Conservation (phyloP, 768 basidiomycete genomes). For the Neoboletus subvelutipes region DNA sequence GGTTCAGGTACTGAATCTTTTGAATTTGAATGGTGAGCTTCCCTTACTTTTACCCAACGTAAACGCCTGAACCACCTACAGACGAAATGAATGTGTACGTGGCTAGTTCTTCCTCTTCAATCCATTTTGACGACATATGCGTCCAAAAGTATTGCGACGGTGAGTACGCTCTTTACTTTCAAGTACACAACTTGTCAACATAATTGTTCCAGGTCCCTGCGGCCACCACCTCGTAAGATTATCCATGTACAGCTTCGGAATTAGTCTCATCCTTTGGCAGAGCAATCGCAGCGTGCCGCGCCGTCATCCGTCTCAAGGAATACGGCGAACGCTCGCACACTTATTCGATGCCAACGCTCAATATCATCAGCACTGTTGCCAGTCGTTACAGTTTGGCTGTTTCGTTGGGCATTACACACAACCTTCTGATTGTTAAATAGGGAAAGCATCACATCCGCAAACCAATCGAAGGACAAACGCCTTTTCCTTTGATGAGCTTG, state of each 20-base stretch:
- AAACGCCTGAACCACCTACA: constrained; percentile 3
- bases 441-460: constrained; percentile 11
- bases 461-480: constrained; percentile 10
- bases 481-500: constrained; percentile 19
- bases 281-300: constrained; percentile 54
- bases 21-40: constrained; percentile 26
- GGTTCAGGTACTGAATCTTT: constrained; percentile 24
- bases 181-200: neutral
- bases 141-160: constrained; percentile 23
- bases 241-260: neutral
- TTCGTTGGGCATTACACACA: neutral
- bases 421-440: constrained; percentile 12
- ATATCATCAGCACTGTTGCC: constrained; percentile 19
- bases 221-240: constrained; percentile 59
- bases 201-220: constrained; percentile 51
- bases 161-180: constrained; percentile 3
- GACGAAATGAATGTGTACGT: constrained; percentile 31
- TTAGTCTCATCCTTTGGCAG: constrained; percentile 14
- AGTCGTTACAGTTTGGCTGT: constrained; percentile 18
- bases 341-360: constrained; percentile 23
- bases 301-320: constrained; percentile 64
- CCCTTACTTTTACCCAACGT: neutral
- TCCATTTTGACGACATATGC: constrained; percentile 1
- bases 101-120: neutral
- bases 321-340: constrained; percentile 38